These are phyloP conservation scores for Starmerella scarabaei DNA, from an alignment of 805 yeast species.

Conservation along the genomic window DNA sequence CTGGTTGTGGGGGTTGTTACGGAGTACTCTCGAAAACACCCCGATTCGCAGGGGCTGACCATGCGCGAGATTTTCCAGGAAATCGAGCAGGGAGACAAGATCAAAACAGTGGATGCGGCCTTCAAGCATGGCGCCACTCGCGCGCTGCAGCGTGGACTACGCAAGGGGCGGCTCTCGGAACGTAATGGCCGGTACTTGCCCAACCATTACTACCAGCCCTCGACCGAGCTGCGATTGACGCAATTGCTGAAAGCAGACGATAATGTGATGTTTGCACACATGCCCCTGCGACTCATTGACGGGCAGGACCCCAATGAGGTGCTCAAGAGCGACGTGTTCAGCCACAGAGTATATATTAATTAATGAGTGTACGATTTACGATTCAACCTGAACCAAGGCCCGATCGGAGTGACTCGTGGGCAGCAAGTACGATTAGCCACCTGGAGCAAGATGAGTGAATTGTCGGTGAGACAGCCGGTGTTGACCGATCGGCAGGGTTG, in stretches of 20 bases:
- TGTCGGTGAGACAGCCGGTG: too few species aligned
- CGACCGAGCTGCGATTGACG: constrained; percentile 25
- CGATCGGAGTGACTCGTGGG: too few species aligned
- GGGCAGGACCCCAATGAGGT: constrained; percentile 17
- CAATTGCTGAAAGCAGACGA: constrained; percentile 28
- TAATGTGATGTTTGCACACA: constrained; percentile 27
- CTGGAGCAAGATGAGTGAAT: too few species aligned
- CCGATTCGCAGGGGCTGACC: constrained; percentile 21
- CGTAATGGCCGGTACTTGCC: constrained; percentile 24
- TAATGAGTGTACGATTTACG: too few species aligned
- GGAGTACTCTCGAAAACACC: constrained; percentile 20
- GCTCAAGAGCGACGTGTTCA: constrained; percentile 29
- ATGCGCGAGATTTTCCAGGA: constrained; percentile 18
- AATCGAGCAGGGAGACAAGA: constrained; percentile 19
- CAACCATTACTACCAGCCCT: constrained; percentile 26
- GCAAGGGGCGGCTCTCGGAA: constrained; percentile 27
- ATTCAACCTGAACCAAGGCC: too few species aligned
- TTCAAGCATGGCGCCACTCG: constrained; percentile 28
- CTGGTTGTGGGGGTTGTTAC: constrained; percentile 25
- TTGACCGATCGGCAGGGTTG: too few species aligned
- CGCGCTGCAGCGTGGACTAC: constrained; percentile 29
- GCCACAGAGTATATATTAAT: constrained; percentile 25
- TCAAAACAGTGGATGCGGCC: constrained; percentile 23
- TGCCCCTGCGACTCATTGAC: constrained; percentile 28
- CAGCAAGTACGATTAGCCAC: too few species aligned